These are phyloP conservation scores for Pseudopediastrum boryanum DNA, from an alignment of 139 green algal genomes.

Conservation along the genomic window DNA sequence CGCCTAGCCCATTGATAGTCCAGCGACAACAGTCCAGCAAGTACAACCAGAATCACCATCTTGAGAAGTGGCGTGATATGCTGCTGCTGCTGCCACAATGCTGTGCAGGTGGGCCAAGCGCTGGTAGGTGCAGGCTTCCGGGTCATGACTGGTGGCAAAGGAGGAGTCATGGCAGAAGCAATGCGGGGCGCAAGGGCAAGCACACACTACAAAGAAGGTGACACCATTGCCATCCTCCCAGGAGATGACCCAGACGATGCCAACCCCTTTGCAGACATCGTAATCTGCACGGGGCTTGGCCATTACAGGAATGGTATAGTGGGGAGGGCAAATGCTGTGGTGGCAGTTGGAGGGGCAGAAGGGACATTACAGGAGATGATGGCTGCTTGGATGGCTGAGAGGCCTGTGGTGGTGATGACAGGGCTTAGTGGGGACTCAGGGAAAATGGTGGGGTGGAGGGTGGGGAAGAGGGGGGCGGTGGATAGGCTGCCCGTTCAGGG, in stretches of 20 bases:
- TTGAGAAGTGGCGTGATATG: too few relatives aligned
- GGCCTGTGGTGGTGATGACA: constrained; percentile 9
- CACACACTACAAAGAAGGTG: not conserved
- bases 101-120: constrained; percentile 29
- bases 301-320: constrained; percentile 31
- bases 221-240: constrained; percentile 24
- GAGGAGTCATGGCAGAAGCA: constrained; percentile 38
- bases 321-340: constrained; percentile 13
- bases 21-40: too few relatives aligned
- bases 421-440: not conserved
- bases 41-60: too few relatives aligned
- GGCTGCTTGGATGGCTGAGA: not conserved
- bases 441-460: not conserved
- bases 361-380: constrained; percentile 30
- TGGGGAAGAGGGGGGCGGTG: too few relatives aligned
- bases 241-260: not conserved
- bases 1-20: too few relatives aligned
- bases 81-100: too few relatives aligned
- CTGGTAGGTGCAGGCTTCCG: constrained; percentile 25
- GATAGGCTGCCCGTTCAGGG: too few relatives aligned
- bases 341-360: constrained; percentile 29
- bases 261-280: constrained; percentile 22
- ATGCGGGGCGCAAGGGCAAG: not conserved
- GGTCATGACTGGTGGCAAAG: constrained; percentile 35
- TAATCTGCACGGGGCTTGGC: constrained; percentile 25